Base-by-base conservation (phyloP, 208 protist species). In the Naegleria gruberi region DNA sequence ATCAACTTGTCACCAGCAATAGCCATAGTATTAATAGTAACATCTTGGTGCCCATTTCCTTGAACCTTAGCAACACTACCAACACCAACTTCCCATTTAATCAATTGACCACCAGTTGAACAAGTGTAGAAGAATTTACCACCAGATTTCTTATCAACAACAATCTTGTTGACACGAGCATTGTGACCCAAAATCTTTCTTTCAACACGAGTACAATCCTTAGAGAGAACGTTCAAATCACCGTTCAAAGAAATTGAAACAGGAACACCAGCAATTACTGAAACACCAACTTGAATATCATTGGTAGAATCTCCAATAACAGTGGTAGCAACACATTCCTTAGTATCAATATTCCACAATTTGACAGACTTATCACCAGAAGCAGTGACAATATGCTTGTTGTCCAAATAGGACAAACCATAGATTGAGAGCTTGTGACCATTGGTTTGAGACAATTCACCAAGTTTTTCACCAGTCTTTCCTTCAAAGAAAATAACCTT, bases 341-440 rank as follows among this genome's bases (percentile, higher is more conserved):
- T 65, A 57, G 55, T 34, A 10, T 85, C 91, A 86, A 90, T 5
- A 82, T 92, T 74, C 92, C 92, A 93, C 17, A 93, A n/a, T 41
- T 91, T 90, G 44, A 93, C 74, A 43, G 92, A 93, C 90, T 93
- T 93, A 57, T 93, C 92, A 43, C 89, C 92, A 43, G 90, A 92
- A 65, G 85, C 26, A 23, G 92, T 93, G 12, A 85, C 30, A 37
- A 93, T 82, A 30, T 81, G 23, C n/a, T 92, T 74, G 17, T 23
- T 30, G 37, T 89, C 85, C 17, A 26, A 30, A 44, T 44, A 89
- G 23, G 85, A 4, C 26, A 81, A 44, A 37, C 30, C 26, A 90
- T 93, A 95, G 44, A 95, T 92, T 41, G 91, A 93, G 4, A 92
- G 92, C 5, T 87, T 93, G 91, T 96, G 94, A 23, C 82, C 87